Conservation (phyloP, 352 stramenopile genomes). For the Stramenopiles sp. region DNA sequence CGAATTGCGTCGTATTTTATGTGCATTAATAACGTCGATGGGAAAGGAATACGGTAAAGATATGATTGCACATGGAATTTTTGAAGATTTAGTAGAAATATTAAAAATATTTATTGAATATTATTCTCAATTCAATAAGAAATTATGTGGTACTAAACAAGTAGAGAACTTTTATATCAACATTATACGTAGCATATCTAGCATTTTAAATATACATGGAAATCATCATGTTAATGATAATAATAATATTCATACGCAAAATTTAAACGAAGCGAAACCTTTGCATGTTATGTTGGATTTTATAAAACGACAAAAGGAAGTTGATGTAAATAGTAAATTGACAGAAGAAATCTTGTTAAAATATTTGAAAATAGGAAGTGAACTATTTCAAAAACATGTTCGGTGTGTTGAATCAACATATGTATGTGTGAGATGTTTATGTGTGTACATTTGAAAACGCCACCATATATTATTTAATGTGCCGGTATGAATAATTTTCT, state of each 20-base stretch:
- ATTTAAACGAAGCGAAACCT: no score
- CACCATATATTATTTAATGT: background rate
- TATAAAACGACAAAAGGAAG: background rate
- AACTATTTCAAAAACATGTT: background rate
- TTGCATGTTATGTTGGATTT: background rate
- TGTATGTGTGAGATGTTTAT: background rate
- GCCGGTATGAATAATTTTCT: background rate
- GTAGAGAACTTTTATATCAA: background rate
- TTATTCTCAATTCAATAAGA: background rate
- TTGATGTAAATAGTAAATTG: background rate
- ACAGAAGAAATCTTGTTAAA: background rate
- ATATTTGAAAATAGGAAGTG: background rate
- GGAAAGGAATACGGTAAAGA: background rate
- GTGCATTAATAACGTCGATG: background rate
- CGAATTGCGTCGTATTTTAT: background rate
- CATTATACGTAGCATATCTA: background rate
- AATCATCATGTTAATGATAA: background rate
- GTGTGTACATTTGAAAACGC: background rate
- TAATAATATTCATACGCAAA: no score
- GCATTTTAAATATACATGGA: background rate
- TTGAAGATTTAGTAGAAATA: background rate
- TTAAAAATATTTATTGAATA: background rate
- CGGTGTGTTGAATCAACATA: background rate
- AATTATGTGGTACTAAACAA: background rate
- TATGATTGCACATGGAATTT: background rate